Conservation (phyloP, 768 basidiomycete genomes). For the Psilocybe sp. region DNA sequence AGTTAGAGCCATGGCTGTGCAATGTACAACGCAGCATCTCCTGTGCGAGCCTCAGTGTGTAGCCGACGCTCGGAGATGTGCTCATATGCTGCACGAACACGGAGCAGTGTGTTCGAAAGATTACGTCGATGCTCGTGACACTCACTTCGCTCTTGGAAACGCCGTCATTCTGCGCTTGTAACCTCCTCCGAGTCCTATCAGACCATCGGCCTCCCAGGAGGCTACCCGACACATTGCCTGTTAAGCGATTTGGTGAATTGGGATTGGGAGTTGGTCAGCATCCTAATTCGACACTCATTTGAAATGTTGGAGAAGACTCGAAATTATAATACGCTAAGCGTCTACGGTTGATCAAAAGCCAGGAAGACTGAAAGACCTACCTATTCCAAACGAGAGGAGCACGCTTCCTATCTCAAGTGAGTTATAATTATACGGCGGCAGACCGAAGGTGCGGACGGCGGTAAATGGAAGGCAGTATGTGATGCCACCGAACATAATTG, state of each 20-base stretch:
- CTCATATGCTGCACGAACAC: no score
- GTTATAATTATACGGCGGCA: conserved; percentile 51
- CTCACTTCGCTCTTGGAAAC: conserved; percentile 57
- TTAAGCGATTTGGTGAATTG: background rate
- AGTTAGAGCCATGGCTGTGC: no score
- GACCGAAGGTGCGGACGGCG: conserved; percentile 2
- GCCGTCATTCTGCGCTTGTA: conserved; percentile 33
- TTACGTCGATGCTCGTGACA: background rate
- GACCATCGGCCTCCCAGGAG: conserved; percentile 38
- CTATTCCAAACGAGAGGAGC: conserved; percentile 61
- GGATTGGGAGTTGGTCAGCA: no score
- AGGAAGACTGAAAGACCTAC: background rate
- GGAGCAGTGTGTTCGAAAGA: background rate
- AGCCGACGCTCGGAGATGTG: no score
- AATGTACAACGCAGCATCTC: no score
- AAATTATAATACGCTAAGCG: no score
- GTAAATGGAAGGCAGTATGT: conserved; percentile 6
- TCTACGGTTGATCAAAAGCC: background rate
- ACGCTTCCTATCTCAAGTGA: conserved; percentile 70
- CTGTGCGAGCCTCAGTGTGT: no score
- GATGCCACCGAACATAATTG: conserved; percentile 4
- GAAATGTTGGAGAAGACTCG: no score
- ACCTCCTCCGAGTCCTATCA: conserved; percentile 31
- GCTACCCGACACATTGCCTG: conserved; percentile 36
- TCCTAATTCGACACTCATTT: no score